Evolutionary conservation across 2,329 filamentous ascomycete species (phyloP).

Genomic region (Emmonsiellopsis sp.): DNA sequence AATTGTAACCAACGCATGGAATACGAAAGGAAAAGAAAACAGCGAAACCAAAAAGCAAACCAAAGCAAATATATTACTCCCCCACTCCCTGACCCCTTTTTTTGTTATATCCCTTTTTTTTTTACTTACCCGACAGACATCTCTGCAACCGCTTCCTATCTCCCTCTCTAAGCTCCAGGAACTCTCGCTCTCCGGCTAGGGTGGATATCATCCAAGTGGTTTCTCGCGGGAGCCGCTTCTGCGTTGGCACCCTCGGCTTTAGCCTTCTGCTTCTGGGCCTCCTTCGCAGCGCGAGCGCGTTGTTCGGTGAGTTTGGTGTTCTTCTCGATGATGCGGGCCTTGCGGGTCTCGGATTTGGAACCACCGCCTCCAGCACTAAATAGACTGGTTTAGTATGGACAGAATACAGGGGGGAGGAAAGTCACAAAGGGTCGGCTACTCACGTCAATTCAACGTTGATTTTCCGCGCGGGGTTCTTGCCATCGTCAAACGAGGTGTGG

Average conservation of each 20-base stretch:
- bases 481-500: conserved; percentile 64
- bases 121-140: background rate
- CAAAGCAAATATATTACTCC: background rate
- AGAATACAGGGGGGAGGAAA: conserved; percentile 1
- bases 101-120: background rate
- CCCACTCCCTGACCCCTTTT: background rate
- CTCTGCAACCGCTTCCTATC: background rate
- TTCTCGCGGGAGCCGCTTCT: conserved; percentile 9
- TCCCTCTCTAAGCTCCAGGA: conserved; percentile 10
- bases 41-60: background rate
- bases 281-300: conserved; percentile 44
- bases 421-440: conserved; percentile 24
- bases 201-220: conserved; percentile 30
- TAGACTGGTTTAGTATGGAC: conserved; percentile 7
- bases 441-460: conserved; percentile 91
- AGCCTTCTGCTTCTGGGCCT: conserved; percentile 36
- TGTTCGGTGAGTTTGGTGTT: conserved; percentile 74
- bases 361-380: conserved; percentile 69
- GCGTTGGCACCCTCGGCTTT: conserved; percentile 11
- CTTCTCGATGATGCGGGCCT: conserved; percentile 71
- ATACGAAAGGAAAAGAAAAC: background rate
- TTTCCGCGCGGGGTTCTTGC: conserved; percentile 50
- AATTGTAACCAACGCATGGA: background rate
- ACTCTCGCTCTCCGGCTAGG: conserved; percentile 35
- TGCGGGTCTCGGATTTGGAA: conserved; percentile 61